Evolutionary conservation across 108 stramenopile genomes (phyloP), one percentile per base, ranked within the genome.

Genomic region (Cyclotella baltica): DNA sequence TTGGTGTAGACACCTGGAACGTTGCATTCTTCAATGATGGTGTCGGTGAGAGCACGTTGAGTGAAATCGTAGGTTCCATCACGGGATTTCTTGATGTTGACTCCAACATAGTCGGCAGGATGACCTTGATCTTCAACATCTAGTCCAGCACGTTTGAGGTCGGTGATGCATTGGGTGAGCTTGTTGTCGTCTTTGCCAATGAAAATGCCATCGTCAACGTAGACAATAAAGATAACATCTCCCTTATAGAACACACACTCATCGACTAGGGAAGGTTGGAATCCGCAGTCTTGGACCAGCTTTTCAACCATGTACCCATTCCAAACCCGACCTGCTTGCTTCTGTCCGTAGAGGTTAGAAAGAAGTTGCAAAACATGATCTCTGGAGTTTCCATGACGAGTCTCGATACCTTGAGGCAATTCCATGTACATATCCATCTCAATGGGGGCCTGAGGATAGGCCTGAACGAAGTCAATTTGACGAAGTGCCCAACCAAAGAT

Each of bases 261-360:
- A n/a, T n/a, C n/a, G n/a, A n/a, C n/a, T n/a, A n/a, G n/a, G n/a
- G n/a, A n/a, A n/a, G n/a, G n/a, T n/a, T n/a, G n/a, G n/a, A n/a
- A n/a, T n/a, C n/a, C n/a, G n/a, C n/a, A n/a, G n/a, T n/a, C n/a
- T n/a, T 30, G 29, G 6, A 61, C 31, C 64, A 73, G 29, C 64
- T 78, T 53, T 3, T 57, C 36, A 19, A 73, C 65, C n/a, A 87
- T 52, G 37, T 75, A 61, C 29, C 72, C 5, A 52, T 83, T 75
- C 84, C 87, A 88, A 34, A 81, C 72, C 47, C 82, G 18, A 0
- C 84, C 73, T 36, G 84, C 84, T 36, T 83, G 77, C 22, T 81
- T 84, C 30, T 66, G 75, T 0, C 85, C 85, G 63, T 85, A 85
- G 0, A 83, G 28, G 50, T 86, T 86, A 28, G 29, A 4, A 33